These are phyloP conservation scores for Pseudogymnoascus sp. DNA, from an alignment of 2,329 filamentous ascomycete species.

Conservation along the genomic window DNA sequence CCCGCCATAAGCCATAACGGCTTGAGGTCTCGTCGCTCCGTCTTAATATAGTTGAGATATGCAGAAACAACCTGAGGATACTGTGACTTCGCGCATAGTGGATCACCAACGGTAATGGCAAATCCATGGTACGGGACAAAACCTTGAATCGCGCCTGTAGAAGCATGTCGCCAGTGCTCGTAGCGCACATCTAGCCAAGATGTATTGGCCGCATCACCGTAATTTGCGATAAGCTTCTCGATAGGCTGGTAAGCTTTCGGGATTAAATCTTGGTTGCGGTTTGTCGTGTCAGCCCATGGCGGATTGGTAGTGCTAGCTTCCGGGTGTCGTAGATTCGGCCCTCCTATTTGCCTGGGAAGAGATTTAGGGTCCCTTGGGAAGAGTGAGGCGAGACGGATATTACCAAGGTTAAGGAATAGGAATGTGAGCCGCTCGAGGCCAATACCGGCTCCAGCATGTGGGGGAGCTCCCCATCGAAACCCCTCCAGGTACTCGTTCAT, in stretches of 20 bases:
- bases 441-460: conserved; percentile 83
- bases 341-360: conserved; percentile 59
- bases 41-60: conserved; percentile 68
- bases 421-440: conserved; percentile 84
- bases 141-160: conserved; percentile 75
- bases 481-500: conserved; percentile 88
- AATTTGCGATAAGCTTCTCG: conserved; percentile 87
- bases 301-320: conserved; percentile 76
- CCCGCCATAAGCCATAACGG: conserved; percentile 74
- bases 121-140: conserved; percentile 72
- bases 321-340: conserved; percentile 67
- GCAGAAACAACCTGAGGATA: conserved; percentile 64
- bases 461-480: conserved; percentile 82
- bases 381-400: conserved; percentile 80
- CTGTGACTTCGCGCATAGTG: conserved; percentile 73
- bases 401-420: conserved; percentile 75
- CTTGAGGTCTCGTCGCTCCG: conserved; percentile 62
- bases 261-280: conserved; percentile 35
- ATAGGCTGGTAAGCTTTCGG: conserved; percentile 60
- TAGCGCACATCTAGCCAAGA: conserved; percentile 89
- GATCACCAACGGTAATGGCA: conserved; percentile 79
- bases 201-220: conserved; percentile 88
- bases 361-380: conserved; percentile 87
- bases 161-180: conserved; percentile 73
- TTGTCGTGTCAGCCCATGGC: conserved; percentile 45